phyloP scores from a whole-genome alignment of 176 grass and related monocot species.

The Areca catechu region DNA sequence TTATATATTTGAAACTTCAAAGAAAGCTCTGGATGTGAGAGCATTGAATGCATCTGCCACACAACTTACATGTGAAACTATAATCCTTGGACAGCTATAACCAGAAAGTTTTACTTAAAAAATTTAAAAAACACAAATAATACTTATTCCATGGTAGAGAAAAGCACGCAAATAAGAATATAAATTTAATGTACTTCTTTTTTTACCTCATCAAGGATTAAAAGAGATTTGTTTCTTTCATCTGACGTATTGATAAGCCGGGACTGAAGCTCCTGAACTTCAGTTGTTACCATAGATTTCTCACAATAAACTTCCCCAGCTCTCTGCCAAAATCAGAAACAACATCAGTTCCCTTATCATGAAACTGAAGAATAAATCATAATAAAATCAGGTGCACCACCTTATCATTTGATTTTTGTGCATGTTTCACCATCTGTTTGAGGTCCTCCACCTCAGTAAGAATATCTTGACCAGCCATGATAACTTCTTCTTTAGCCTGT shows the following conservation, averaged over 20 bases:
- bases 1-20: no score
- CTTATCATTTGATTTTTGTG: slow-evolving; percentile 45
- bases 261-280: slow-evolving; percentile 40
- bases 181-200: no score
- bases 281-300: slow-evolving; percentile 29
- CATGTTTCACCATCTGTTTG: slow-evolving; percentile 28
- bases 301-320: slow-evolving; percentile 29
- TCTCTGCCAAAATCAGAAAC: slow-evolving; percentile 28
- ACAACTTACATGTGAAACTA: no score
- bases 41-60: no score
- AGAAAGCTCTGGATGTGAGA: no score
- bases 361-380: slow-evolving; percentile 1
- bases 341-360: slow-evolving; percentile 12
- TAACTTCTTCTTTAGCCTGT: slow-evolving; percentile 37
- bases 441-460: slow-evolving; percentile 25
- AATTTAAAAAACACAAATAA: no score
- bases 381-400: slow-evolving; percentile 17
- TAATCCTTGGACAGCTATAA: no score
- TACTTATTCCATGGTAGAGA: no score
- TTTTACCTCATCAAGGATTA: slow-evolving; percentile 38
- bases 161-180: no score
- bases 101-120: no score
- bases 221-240: slow-evolving; percentile 33
- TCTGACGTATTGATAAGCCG: slow-evolving; percentile 34
- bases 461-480: slow-evolving; percentile 31